These are phyloP conservation scores for Leptographium lundbergii DNA, from an alignment of 2,329 filamentous ascomycete genomes.

Conservation along the genomic window DNA sequence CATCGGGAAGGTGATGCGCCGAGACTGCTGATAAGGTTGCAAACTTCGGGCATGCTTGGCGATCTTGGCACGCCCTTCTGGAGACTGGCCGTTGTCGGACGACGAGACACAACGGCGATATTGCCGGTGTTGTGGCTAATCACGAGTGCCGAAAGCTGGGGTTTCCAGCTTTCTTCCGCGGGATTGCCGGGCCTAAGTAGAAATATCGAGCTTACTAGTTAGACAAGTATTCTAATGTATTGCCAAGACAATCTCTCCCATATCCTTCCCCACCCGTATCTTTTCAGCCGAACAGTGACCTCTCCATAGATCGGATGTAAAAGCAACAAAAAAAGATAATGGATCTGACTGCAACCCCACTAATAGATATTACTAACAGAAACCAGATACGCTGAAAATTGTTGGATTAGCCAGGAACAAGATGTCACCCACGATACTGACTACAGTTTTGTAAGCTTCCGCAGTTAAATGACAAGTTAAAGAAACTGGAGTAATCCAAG, in stretches of 20 bases:
- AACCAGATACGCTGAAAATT: no score
- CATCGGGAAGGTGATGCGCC: neutral
- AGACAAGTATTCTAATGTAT: neutral
- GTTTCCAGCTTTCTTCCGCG: neutral
- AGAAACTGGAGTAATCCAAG: no score
- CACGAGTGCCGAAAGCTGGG: neutral
- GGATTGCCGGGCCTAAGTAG: neutral
- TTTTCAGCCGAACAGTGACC: no score
- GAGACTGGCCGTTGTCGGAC: neutral
- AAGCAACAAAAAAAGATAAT: neutral
- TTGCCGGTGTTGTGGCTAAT: neutral
- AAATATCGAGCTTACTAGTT: neutral
- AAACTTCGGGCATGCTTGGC: neutral
- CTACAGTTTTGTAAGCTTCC: no score
- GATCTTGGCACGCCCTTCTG: neutral
- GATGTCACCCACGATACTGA: no score
- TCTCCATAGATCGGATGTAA: neutral
- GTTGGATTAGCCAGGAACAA: no score
- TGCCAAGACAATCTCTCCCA: neutral
- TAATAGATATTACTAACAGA: no score
- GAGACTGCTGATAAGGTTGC: neutral
- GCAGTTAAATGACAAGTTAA: no score
- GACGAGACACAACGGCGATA: neutral
- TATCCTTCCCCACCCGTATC: no score
- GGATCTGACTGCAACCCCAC: no score